Evolutionary conservation across 805 yeast genomes (phyloP).

Genomic region (Starmerella powellii): DNA sequence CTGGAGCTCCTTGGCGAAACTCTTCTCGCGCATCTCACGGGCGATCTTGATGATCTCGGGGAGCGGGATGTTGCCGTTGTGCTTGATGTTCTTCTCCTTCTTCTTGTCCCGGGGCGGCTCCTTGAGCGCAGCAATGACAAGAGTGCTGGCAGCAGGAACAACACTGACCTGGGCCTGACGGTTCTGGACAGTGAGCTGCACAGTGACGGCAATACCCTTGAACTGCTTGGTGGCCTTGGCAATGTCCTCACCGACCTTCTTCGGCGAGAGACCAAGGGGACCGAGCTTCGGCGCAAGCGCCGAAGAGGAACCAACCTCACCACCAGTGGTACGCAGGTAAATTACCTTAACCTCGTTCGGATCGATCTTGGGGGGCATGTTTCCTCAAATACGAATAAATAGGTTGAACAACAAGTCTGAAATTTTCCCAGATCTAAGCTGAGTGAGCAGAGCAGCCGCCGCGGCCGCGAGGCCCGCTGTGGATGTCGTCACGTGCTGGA

Average conservation of each 20-base stretch:
- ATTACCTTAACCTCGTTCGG: conserved; percentile 96
- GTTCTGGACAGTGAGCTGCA: conserved; percentile 97
- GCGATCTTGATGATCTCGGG: conserved; percentile 96
- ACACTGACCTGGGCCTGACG: conserved; percentile 98
- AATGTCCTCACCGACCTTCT: conserved; percentile 99
- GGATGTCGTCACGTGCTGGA: background rate
- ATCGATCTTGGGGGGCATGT: conserved; percentile 95
- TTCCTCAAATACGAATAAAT: conserved; percentile 8
- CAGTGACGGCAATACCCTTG: conserved; percentile 99
- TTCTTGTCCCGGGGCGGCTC: conserved; percentile 99
- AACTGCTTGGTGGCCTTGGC: conserved; percentile 98
- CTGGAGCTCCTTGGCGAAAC: conserved; percentile 93
- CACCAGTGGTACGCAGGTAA: conserved; percentile 99
- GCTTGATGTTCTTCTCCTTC: conserved; percentile 99
- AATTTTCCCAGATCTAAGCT: conserved; percentile 9
- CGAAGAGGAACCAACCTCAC: conserved; percentile 99
- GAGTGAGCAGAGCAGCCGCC: conserved; percentile 11
- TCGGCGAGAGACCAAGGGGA: conserved; percentile 99
- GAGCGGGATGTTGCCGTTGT: conserved; percentile 95
- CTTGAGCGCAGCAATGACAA: conserved; percentile 97
- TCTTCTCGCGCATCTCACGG: conserved; percentile 93
- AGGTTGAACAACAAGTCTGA: conserved; percentile 4
- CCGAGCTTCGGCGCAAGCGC: conserved; percentile 99
- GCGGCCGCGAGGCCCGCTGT: no score
- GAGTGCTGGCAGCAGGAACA: conserved; percentile 98